These are phyloP conservation scores for Glaciozyma martinii DNA, from an alignment of 768 basidiomycete genomes.

Conservation along the genomic window DNA sequence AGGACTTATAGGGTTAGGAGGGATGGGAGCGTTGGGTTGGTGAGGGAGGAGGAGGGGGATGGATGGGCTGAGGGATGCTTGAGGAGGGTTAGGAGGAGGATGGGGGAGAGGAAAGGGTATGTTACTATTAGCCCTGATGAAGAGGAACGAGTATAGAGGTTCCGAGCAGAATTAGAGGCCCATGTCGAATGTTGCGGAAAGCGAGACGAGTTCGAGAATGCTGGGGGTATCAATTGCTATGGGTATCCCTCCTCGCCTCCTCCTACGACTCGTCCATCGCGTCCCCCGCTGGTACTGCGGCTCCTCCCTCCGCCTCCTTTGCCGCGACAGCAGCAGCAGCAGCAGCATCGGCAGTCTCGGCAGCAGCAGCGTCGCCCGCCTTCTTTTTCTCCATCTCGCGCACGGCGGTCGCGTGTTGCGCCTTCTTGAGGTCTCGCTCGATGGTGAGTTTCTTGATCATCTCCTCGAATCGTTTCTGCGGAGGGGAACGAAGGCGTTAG, in stretches of 20 bases:
- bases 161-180: not conserved
- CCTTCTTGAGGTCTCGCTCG: conserved; percentile 74
- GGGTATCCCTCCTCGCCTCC: not conserved
- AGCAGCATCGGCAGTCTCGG: not conserved
- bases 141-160: not conserved
- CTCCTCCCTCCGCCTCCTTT: not conserved
- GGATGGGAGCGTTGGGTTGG: conserved; percentile 22
- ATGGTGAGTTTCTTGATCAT: conserved; percentile 75
- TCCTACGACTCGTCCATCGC: not conserved
- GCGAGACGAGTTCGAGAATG: not conserved
- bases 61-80: conserved; percentile 18
- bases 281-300: not conserved
- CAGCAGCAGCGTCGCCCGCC: not conserved
- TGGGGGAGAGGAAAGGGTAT: conserved; percentile 9
- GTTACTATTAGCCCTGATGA: conserved; percentile 21
- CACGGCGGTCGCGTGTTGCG: conserved; percentile 43
- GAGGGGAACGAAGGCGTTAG: not conserved
- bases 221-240: not conserved
- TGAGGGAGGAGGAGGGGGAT: conserved; percentile 6
- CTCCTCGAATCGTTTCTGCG: conserved; percentile 84
- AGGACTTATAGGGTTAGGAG: conserved; percentile 47
- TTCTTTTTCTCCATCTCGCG: conserved; percentile 26
- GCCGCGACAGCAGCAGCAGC: not conserved
- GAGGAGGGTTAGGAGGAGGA: conserved; percentile 2
- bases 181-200: not conserved